Evolutionary conservation across 805 yeast genomes (phyloP).

Genomic region (Myxozyma neglecta): DNA sequence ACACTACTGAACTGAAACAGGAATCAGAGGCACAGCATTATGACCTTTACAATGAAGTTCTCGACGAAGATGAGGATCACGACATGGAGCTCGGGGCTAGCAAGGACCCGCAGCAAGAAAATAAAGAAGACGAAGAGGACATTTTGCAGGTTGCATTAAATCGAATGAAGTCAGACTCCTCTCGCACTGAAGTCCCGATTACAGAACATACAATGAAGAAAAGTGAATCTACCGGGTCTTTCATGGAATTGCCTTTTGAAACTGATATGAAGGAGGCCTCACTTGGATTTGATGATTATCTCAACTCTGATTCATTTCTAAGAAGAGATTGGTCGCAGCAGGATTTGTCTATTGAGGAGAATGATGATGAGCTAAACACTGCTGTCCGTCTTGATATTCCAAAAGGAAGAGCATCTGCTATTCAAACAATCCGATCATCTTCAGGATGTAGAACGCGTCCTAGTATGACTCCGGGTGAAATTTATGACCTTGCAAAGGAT

Average conservation of each 20-base stretch:
- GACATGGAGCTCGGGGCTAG: not conserved
- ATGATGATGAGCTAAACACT: conserved; percentile 1
- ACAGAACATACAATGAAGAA: not conserved
- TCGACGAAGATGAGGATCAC: not conserved
- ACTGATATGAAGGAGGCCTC: conserved; percentile 3
- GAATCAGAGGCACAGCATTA: not conserved
- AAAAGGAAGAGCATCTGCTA: not conserved
- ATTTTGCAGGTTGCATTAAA: not conserved
- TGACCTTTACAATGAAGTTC: too few species aligned
- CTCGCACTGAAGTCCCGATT: not conserved
- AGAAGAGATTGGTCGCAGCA: conserved; percentile 14
- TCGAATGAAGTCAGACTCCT: not conserved
- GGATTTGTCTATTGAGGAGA: not conserved
- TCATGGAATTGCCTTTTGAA: conserved; percentile 18
- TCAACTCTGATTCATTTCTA: conserved; percentile 17
- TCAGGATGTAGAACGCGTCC: conserved; percentile 24
- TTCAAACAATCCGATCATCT: conserved; percentile 21
- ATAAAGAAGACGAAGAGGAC: not conserved
- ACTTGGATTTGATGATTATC: conserved; percentile 26
- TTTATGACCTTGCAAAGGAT: conserved; percentile 8
- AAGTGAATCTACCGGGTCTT: conserved; percentile 6
- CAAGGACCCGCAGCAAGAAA: not conserved
- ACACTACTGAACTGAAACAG: not conserved
- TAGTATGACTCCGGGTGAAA: conserved; percentile 27
- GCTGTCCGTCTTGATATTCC: not conserved